These are phyloP conservation scores for Vanrija humicola DNA, from an alignment of 1,284 basidiomycete genomes.

Conservation along the genomic window DNA sequence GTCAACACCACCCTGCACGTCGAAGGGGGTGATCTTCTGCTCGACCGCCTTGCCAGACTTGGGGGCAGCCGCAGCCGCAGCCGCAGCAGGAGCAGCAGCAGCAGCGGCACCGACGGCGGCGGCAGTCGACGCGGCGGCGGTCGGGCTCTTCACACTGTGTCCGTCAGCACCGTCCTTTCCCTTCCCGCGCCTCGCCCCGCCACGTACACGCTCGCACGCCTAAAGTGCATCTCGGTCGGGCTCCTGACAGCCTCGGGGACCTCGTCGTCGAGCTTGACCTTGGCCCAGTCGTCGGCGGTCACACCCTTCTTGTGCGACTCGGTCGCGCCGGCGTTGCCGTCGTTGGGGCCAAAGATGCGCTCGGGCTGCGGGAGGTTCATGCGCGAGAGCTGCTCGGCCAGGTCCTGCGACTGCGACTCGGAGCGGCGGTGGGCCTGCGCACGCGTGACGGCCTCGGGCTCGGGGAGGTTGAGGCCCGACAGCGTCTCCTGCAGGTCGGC, in stretches of 20 bases:
- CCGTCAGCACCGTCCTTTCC: background rate
- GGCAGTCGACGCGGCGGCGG: conserved; percentile 12
- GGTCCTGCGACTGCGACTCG: conserved; percentile 46
- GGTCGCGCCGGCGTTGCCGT: conserved; percentile 18
- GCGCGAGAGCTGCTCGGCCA: conserved; percentile 35
- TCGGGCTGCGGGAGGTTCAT: conserved; percentile 51
- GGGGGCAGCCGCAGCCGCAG: background rate
- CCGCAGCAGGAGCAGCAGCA: conserved; percentile 3
- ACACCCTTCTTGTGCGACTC: conserved; percentile 32
- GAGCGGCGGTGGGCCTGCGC: conserved; percentile 35
- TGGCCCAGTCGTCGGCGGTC: conserved; percentile 45
- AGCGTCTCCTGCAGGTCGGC: conserved; percentile 22
- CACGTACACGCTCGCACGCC: conserved; percentile 27
- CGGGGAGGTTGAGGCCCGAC: conserved; percentile 36
- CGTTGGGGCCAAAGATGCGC: conserved; percentile 45
- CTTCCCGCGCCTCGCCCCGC: background rate
- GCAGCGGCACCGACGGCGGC: conserved; percentile 9
- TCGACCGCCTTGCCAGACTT: conserved; percentile 48
- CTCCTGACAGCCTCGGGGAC: conserved; percentile 47
- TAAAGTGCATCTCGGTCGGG: conserved; percentile 38
- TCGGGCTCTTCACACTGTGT: background rate
- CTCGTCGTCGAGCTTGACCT: conserved; percentile 45
- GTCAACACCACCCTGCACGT: conserved; percentile 89
- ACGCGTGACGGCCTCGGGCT: conserved; percentile 44
- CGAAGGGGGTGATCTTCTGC: conserved; percentile 96